Evolutionary conservation across 768 basidiomycete genomes (phyloP).

Genomic region (Butyriboletus loyo): DNA sequence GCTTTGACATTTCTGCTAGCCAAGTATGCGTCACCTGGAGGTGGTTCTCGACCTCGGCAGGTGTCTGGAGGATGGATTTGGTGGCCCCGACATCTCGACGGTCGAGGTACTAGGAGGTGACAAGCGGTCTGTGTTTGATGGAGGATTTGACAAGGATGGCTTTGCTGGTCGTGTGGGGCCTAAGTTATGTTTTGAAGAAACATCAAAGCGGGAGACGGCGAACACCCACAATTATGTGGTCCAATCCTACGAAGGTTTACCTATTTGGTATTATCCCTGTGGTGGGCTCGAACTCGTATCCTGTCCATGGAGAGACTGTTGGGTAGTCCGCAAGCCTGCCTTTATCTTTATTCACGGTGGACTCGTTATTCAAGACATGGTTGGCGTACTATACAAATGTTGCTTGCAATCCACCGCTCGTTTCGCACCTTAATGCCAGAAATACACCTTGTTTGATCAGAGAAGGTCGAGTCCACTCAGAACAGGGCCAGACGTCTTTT

Average conservation of each 20-base stretch:
- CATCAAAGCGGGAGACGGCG: background rate
- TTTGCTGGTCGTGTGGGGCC: background rate
- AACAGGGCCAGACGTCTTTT: background rate
- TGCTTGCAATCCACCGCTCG: background rate
- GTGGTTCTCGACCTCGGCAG: background rate
- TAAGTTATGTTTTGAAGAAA: background rate
- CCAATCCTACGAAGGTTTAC: background rate
- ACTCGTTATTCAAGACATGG: background rate
- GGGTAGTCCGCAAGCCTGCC: background rate
- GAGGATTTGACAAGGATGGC: background rate
- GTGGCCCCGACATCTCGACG: background rate
- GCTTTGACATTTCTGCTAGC: background rate
- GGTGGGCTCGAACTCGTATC: background rate
- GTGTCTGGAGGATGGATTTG: background rate
- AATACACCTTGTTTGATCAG: background rate
- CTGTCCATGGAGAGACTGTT: background rate
- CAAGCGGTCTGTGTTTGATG: background rate
- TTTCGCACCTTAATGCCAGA: background rate
- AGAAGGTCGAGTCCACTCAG: background rate
- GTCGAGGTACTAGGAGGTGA: background rate
- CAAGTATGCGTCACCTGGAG: background rate
- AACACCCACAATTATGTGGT: background rate
- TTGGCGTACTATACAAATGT: background rate
- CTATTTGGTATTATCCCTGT: background rate
- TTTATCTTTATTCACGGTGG: background rate